Base-by-base conservation (phyloP, 805 yeast genomes). In the Saccharomycopsis vini region DNA sequence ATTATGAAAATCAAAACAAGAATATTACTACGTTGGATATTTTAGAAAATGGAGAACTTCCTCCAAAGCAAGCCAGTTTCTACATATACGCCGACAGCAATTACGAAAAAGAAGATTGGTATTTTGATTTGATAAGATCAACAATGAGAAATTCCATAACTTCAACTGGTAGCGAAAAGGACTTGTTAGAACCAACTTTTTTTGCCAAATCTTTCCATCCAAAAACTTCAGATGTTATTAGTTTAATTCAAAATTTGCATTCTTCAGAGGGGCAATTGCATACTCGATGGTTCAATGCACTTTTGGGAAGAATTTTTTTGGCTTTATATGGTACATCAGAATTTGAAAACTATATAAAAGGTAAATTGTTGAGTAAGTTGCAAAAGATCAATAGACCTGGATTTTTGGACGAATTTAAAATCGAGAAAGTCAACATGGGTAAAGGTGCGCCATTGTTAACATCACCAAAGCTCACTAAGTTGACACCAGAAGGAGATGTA, bases 61-160 rank as follows among this genome's bases (percentile, higher is more conserved):
- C 69, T 3, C 71, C 73, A 18, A 58, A 55, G 33, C 56, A 56
- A 4, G 56, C 67, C 1, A 43, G 59, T 9, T 73, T 74, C 54
- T 90, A 73, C 59, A 61, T 90, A 3, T 85, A 87, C 59, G 73
- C 81, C 36, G 95, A 87, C 52, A 71, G 77, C 39, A 86, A 88
- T 52, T 72, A 72, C 44, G 88, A 81, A 38, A 90, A 90, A 56
- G 98, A 92, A 60, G 95, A 90, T 58, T 80, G 96, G 83, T 92
- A 90, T 58, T 88, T 87, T 61, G 79, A 85, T 1, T 66, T 92
- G 43, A 68, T 90, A n/a, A 68, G 80, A 45, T 94, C 94, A 1
- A 74, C 90, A 0, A 82, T 81, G 47, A 61, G 63, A 4, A 63
- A 61, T 7, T 23, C 42, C 13, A 34, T 39, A 21, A 45, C 56